These are phyloP conservation scores for Trichoderma lentiforme DNA, from an alignment of 2,329 filamentous ascomycete genomes.

Conservation along the genomic window DNA sequence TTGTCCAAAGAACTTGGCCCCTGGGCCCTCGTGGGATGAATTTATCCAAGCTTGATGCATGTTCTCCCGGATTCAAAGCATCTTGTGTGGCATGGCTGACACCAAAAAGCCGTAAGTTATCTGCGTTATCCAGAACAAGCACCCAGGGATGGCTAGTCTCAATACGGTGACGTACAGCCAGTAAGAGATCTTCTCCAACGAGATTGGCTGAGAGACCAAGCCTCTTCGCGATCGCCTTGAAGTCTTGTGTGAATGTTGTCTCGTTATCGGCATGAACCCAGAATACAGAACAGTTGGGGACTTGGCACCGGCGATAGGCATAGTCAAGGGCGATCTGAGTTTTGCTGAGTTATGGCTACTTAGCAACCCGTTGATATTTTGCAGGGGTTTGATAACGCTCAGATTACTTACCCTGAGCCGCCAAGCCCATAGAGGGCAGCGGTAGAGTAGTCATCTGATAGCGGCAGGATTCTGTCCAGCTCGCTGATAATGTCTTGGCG, in stretches of 20 bases:
- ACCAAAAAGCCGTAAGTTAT: constrained; percentile 31
- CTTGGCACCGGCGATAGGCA: constrained; percentile 27
- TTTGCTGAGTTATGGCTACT: no score
- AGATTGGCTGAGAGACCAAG: constrained; percentile 23
- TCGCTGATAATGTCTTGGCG: constrained; percentile 3
- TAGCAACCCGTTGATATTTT: no score
- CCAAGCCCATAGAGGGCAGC: constrained; percentile 4
- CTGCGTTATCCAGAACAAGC: constrained; percentile 35
- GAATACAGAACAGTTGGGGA: constrained; percentile 31
- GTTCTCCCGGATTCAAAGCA: constrained; percentile 3
- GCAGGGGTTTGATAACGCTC: no score
- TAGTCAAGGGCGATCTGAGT: constrained; percentile 38
- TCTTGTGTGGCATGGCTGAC: background rate
- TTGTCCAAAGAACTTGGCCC: constrained; percentile 34
- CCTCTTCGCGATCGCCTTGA: constrained; percentile 28
- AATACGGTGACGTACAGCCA: constrained; percentile 21
- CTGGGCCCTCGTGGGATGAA: constrained; percentile 25
- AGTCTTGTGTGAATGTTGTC: constrained; percentile 32
- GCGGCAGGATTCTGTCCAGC: constrained; percentile 11
- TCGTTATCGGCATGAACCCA: constrained; percentile 37
- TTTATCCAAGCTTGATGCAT: constrained; percentile 1
- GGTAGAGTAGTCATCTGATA: background rate
- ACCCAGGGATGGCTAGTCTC: constrained; percentile 27
- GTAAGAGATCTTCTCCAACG: constrained; percentile 24
- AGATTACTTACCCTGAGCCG: constrained; percentile 16